These are phyloP conservation scores for Berkeleyomyces rouxiae DNA, from an alignment of 2,329 filamentous ascomycete species.

Conservation along the genomic window DNA sequence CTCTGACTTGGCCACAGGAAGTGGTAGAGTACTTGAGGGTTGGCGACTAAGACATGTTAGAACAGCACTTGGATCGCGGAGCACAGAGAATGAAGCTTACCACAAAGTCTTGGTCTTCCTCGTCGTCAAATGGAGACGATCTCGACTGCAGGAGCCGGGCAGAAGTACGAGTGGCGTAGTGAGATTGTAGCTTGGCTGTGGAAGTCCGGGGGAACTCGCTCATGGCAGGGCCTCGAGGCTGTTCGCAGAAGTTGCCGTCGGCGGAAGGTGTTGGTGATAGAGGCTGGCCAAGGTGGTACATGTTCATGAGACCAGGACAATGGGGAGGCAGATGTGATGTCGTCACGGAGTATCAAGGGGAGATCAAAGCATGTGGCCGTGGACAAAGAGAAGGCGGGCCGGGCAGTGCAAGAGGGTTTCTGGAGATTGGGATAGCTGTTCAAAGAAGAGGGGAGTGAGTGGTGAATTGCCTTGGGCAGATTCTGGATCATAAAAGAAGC, in stretches of 20 bases:
- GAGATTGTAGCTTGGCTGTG: neutral
- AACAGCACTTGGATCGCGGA: neutral
- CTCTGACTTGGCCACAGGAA: neutral
- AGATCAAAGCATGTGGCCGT: neutral
- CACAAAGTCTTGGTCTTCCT: neutral
- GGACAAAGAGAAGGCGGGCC: too few species aligned
- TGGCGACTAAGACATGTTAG: neutral
- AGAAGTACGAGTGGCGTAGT: neutral
- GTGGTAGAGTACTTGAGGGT: neutral
- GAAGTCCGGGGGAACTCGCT: neutral
- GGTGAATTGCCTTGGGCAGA: neutral
- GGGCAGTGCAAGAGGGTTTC: too few species aligned
- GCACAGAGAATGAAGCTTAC: neutral
- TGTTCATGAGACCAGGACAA: slow-evolving; percentile 13
- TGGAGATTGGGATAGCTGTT: neutral
- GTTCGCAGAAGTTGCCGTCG: slow-evolving; percentile 14
- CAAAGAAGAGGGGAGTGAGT: neutral
- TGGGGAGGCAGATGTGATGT: neutral
- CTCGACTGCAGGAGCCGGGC: neutral
- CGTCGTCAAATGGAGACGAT: neutral
- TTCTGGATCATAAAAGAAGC: too few species aligned
- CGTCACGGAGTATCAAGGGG: neutral
- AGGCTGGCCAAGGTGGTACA: slow-evolving; percentile 24
- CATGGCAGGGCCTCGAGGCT: neutral
- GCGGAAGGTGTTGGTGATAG: slow-evolving; percentile 30